Percentiles rank a stretch among this genome's conserved stretches.
Evolutionary conservation across 164 flowering plant genomes (phyloP).

Genomic region (Piper betle): DNA sequence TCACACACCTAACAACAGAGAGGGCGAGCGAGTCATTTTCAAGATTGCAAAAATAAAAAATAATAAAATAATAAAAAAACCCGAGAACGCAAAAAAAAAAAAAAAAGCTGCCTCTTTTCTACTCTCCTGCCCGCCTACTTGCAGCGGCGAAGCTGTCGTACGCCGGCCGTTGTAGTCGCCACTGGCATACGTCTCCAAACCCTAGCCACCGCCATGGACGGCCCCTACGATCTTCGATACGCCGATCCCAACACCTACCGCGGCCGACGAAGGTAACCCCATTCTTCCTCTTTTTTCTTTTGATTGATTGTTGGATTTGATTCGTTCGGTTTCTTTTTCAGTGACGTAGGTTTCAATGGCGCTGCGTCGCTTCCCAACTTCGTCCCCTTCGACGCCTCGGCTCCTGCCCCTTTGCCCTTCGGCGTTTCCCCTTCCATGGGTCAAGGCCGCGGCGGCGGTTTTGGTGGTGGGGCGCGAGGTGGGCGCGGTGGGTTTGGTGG

Average conservation of each 20-base stretch:
- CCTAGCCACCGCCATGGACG: constrained; percentile 13
- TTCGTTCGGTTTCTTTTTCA: no score
- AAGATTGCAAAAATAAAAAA: no score
- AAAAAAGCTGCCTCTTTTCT: no score
- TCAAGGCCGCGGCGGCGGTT: constrained; percentile 18
- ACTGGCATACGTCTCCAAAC: no score
- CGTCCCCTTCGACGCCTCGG: constrained; percentile 2
- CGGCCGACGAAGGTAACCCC: constrained; percentile 41
- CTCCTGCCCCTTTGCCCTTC: background rate
- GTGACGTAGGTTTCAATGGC: background rate
- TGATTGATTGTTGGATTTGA: no score
- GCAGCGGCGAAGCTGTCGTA: no score
- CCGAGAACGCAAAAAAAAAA: no score
- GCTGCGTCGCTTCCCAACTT: constrained; percentile 1
- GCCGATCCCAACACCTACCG: constrained; percentile 66
- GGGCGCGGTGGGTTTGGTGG: constrained; percentile 13
- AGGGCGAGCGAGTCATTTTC: no score
- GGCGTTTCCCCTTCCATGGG: constrained; percentile 4
- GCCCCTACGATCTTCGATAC: constrained; percentile 41
- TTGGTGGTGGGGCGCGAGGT: constrained; percentile 4
- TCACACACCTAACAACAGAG: no score
- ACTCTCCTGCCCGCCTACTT: no score
- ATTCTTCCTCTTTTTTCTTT: background rate
- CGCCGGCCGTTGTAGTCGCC: no score
- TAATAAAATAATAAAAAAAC: no score